phyloP scores from a whole-genome alignment of 805 yeast species.

The Myxozyma nipponensis region DNA sequence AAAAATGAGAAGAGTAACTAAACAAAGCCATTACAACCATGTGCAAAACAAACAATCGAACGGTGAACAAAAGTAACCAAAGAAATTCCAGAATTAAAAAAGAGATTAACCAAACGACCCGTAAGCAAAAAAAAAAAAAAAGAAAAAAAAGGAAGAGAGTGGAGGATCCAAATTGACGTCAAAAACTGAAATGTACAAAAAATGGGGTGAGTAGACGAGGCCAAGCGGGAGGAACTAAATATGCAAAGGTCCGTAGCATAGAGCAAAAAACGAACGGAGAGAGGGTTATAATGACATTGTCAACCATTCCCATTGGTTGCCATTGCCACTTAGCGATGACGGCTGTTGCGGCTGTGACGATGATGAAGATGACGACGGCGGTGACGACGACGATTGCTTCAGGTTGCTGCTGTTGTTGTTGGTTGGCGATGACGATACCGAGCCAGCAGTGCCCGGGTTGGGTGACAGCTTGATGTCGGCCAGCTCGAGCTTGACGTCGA shows the following conservation, averaged over 20 bases:
- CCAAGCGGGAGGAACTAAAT: no score
- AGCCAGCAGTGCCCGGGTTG: no score
- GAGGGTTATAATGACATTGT: constrained; percentile 33
- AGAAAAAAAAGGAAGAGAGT: neutral
- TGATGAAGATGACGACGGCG: neutral
- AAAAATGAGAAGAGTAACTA: no score
- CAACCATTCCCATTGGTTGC: constrained; percentile 37
- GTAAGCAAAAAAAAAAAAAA: neutral
- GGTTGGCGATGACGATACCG: constrained; percentile 5
- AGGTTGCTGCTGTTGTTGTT: constrained; percentile 6
- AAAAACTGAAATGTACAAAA: neutral
- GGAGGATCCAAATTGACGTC: neutral
- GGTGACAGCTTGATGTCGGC: no score
- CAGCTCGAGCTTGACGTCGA: neutral
- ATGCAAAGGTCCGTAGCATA: no score
- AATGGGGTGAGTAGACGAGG: no score
- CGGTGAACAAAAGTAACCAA: neutral
- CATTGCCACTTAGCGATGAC: neutral
- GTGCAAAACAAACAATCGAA: neutral
- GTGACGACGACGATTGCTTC: neutral
- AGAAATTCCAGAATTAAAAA: neutral
- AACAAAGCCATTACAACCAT: neutral
- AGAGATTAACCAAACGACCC: neutral
- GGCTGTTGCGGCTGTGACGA: neutral
- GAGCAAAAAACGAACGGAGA: no score